Evolutionary conservation across 169 alveolate genomes (phyloP).

Genomic region (Cryptosporidium sp.): DNA sequence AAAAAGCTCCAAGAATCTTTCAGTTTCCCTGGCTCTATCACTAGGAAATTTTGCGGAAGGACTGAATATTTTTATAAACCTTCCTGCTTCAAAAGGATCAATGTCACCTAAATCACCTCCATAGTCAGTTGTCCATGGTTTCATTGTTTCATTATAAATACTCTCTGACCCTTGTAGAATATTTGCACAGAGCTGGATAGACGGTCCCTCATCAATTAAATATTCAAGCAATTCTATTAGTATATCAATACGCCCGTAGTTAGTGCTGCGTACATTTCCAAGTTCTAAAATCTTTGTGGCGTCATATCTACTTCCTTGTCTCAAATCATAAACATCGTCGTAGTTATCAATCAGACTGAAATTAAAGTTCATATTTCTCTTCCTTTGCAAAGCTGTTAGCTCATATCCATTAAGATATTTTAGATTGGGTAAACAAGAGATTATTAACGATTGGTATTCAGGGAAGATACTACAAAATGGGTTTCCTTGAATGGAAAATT

Average conservation of each 20-base stretch:
- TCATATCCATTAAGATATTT: slow-evolving; percentile 16
- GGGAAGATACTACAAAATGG: slow-evolving; percentile 63
- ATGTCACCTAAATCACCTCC: slow-evolving; percentile 71
- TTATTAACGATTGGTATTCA: slow-evolving; percentile 47
- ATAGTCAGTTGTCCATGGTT: slow-evolving; percentile 61
- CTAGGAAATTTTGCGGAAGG: slow-evolving; percentile 19
- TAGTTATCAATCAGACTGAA: slow-evolving; percentile 20
- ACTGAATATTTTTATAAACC: slow-evolving; percentile 44
- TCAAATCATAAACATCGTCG: slow-evolving; percentile 59
- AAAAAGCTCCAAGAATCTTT: slow-evolving; percentile 40
- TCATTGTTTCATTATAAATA: slow-evolving; percentile 65
- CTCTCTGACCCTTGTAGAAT: slow-evolving; percentile 59
- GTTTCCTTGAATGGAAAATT: slow-evolving; percentile 24
- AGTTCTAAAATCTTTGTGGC: slow-evolving; percentile 24
- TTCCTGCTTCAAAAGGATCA: slow-evolving; percentile 56
- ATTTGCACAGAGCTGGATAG: slow-evolving; percentile 38
- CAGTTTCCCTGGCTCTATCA: slow-evolving; percentile 71
- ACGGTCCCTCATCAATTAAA: slow-evolving; percentile 50
- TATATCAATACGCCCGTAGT: slow-evolving; percentile 45
- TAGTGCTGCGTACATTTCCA: slow-evolving; percentile 10
- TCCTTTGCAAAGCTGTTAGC: slow-evolving; percentile 5
- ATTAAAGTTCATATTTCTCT: slow-evolving; percentile 27
- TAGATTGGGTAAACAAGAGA: slow-evolving; percentile 29
- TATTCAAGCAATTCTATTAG: slow-evolving; percentile 27
- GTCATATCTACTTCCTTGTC: slow-evolving; percentile 61